A percentile compares a stretch with the other conserved stretches of the same genome.
Conservation (phyloP, 176 grass and related monocot genomes). For the Ensete glaucum region DNA sequence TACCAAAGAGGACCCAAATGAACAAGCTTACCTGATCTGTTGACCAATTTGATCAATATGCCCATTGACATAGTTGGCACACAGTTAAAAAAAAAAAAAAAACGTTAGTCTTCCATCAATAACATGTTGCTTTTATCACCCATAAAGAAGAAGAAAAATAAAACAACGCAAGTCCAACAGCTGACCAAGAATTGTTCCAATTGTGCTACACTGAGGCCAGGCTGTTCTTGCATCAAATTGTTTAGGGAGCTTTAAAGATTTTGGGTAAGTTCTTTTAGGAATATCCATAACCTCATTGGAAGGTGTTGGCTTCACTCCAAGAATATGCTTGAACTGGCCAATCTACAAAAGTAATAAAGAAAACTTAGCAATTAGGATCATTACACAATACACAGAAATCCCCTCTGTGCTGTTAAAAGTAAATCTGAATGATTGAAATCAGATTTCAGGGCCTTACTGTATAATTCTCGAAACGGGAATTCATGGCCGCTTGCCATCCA, state of each 20-base stretch:
- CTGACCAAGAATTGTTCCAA: conserved; percentile 75
- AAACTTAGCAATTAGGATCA: background rate
- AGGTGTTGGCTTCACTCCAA: conserved; percentile 62
- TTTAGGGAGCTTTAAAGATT: conserved; percentile 44
- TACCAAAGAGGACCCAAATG: conserved; percentile 1
- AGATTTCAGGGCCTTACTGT: conserved; percentile 32
- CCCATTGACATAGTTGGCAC: background rate
- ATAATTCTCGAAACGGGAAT: conserved; percentile 59
- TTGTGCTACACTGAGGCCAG: conserved; percentile 80
- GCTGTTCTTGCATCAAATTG: conserved; percentile 64
- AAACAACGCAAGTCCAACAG: background rate
- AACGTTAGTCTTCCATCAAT: background rate
- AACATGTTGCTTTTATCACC: conserved; percentile 3
- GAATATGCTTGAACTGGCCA: conserved; percentile 74
- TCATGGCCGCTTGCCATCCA: conserved; percentile 67
- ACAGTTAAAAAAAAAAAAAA: background rate
- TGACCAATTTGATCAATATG: conserved; percentile 17
- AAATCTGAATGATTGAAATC: background rate
- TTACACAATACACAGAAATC: background rate
- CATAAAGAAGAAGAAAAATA: conserved; percentile 10
- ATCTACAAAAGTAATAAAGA: conserved; percentile 25
- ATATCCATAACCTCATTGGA: conserved; percentile 25
- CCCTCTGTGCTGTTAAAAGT: no score
- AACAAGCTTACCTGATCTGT: conserved; percentile 75
- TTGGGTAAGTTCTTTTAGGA: conserved; percentile 37